phyloP scores from a whole-genome alignment of 2,329 filamentous ascomycete species.

The Aschersonia sp. region DNA sequence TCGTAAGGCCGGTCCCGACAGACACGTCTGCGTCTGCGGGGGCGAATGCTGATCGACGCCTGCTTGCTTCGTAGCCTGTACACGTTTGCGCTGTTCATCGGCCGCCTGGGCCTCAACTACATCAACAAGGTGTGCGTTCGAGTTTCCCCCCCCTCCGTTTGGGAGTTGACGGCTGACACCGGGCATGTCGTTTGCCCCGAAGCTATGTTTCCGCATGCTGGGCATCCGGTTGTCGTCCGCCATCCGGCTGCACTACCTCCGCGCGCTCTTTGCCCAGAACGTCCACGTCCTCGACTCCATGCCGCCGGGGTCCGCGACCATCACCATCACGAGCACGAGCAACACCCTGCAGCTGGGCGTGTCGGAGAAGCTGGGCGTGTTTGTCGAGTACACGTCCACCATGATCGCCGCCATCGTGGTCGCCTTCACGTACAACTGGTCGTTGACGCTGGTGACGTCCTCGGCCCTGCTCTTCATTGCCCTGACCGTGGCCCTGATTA shows the following conservation, averaged over 20 bases:
- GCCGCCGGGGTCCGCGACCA: constrained; percentile 44
- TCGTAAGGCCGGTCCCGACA: constrained; percentile 18
- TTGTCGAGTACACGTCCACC: constrained; percentile 39
- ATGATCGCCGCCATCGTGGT: constrained; percentile 37
- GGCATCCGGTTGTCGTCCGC: constrained; percentile 46
- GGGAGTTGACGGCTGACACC: too few species aligned
- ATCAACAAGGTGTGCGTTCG: constrained; percentile 30
- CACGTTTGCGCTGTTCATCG: constrained; percentile 57
- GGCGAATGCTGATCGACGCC: background rate
- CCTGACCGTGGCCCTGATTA: constrained; percentile 28
- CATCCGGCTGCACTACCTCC: constrained; percentile 49
- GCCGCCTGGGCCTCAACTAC: constrained; percentile 48
- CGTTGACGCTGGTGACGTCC: constrained; percentile 42
- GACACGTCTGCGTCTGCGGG: too few species aligned
- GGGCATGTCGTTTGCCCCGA: background rate
- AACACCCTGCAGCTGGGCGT: constrained; percentile 52
- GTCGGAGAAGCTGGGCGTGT: constrained; percentile 45
- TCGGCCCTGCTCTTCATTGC: constrained; percentile 41
- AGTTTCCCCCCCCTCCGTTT: too few species aligned
- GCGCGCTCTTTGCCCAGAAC: constrained; percentile 47
- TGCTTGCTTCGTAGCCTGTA: constrained; percentile 32
- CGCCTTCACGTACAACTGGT: constrained; percentile 43
- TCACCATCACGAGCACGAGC: constrained; percentile 47
- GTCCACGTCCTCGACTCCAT: constrained; percentile 55
- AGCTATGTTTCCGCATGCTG: constrained; percentile 46